Percentiles rank a stretch among this genome's conserved stretches.
phyloP scores from a whole-genome alignment of 2,329 filamentous ascomycete genomes.

The Pleurostoma richardsiae region DNA sequence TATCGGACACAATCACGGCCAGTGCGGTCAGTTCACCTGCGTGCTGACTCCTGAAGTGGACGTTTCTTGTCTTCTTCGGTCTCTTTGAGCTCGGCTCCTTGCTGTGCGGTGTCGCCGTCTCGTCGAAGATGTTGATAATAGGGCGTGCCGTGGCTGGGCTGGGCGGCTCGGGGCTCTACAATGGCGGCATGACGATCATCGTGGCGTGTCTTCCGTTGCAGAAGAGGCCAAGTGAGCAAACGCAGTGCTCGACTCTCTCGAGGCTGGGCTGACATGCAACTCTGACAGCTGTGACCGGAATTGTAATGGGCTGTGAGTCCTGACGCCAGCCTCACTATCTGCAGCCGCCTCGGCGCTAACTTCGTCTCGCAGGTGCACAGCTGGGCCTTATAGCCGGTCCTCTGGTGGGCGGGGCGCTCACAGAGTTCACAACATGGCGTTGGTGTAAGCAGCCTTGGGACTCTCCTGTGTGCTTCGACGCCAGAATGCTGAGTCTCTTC shows the following conservation, averaged over 20 bases:
- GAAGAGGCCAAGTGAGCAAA: slow-evolving; percentile 26
- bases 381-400: slow-evolving; percentile 10
- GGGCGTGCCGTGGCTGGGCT: slow-evolving; percentile 5
- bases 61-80: slow-evolving; percentile 23
- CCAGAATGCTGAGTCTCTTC: neutral
- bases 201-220: slow-evolving; percentile 27
- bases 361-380: slow-evolving; percentile 20
- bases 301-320: slow-evolving; percentile 10
- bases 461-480: neutral
- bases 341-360: neutral
- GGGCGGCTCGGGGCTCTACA: slow-evolving; percentile 5
- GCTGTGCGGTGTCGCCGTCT: slow-evolving; percentile 18
- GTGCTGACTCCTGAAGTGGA: slow-evolving; percentile 15
- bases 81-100: slow-evolving; percentile 42
- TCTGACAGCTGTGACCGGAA: slow-evolving; percentile 11
- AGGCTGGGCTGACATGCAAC: neutral
- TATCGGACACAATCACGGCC: neutral
- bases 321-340: neutral
- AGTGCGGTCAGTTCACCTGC: neutral
- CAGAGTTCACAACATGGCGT: slow-evolving; percentile 20
- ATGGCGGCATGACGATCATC: slow-evolving; percentile 22
- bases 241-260: neutral
- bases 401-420: slow-evolving; percentile 6
- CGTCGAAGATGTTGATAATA: slow-evolving; percentile 5
- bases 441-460: slow-evolving; percentile 17